Base-by-base conservation (phyloP, 139 green algal species). In the Chlorella ohadii region DNA sequence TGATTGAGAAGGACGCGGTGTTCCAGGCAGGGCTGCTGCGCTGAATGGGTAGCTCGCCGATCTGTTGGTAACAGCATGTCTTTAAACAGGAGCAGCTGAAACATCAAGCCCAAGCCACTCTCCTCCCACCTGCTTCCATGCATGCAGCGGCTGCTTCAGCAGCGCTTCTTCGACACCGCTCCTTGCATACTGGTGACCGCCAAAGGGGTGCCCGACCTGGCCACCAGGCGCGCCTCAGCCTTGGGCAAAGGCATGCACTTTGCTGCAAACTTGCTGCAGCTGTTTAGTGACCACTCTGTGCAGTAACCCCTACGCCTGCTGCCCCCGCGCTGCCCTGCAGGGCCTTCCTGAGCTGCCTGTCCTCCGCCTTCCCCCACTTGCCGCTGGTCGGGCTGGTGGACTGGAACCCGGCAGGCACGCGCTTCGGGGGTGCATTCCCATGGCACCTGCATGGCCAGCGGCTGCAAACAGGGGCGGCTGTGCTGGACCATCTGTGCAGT, bases 1-100 rank as follows among this genome's bases (percentile, higher is more conserved):
- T 97, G 28, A 85, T 97, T 4, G 94, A 97, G 85, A 97, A 97
- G 87, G 94, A 98, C 47, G 90, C 95, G 0, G 79, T 98, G 1
- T 98, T 98, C 59, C 92, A 95, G 81, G 81, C 15, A 36, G n/a
- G 76, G 34, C 68, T 17, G 36, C 68, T 75, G 23, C 44, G 75
- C 25, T 28, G n/a, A 76, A 25, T 36, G 6, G 1, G 38, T 20
- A 17, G 11, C 28, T 12, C 38, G 22, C 34, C 2, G 51, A 59
- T 51, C 9, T 51, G 7, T 16, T 6, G 6, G 44, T 9, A 6
- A 67, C 68, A 15, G 9, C 23, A 71, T n/a, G 25, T 71, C 64
- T n/a, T n/a, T n/a, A n/a, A n/a, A n/a, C n/a, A n/a, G n/a, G n/a
- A n/a, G n/a, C n/a, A n/a, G n/a, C n/a, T n/a, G n/a, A n/a, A 39